A percentile compares a stretch with the other conserved stretches of the same genome.
phyloP scores from a whole-genome alignment of 2,329 filamentous ascomycete species.

The Neopestalotiopsis sp. region DNA sequence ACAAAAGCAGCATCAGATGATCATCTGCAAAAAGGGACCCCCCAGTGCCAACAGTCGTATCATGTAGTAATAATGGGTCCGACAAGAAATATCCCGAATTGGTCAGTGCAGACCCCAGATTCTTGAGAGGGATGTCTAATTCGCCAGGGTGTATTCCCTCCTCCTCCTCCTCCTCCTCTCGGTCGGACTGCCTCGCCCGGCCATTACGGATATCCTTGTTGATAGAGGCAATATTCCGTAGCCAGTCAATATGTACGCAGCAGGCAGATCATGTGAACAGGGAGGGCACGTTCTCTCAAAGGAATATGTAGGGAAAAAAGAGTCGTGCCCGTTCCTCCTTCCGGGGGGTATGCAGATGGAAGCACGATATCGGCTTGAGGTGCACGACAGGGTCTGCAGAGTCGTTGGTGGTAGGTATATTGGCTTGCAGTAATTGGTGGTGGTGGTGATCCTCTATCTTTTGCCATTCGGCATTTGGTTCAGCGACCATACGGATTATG shows the following conservation, averaged over 20 bases:
- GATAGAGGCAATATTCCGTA: neutral
- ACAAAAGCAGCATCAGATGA: neutral
- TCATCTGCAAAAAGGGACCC: neutral
- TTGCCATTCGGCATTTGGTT: neutral
- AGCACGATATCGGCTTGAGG: neutral
- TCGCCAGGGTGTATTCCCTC: neutral
- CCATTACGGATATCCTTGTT: neutral
- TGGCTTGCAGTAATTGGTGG: neutral
- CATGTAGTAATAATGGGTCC: neutral
- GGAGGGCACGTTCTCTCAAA: constrained; percentile 2
- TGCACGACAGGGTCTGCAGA: no score
- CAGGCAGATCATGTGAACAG: neutral
- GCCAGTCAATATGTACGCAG: neutral
- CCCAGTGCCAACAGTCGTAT: neutral
- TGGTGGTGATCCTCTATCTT: neutral
- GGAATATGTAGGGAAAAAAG: neutral
- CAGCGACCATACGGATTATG: neutral
- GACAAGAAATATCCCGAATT: constrained; percentile 3
- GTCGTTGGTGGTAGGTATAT: neutral
- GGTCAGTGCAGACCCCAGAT: constrained; percentile 17
- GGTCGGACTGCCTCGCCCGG: neutral
- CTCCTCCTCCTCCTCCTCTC: neutral
- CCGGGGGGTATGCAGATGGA: constrained; percentile 2
- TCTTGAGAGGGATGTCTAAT: neutral
- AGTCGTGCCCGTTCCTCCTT: neutral